Evolutionary conservation across 495 filamentous ascomycete species (phyloP).

Genomic region (Lepidopterella palustris): DNA sequence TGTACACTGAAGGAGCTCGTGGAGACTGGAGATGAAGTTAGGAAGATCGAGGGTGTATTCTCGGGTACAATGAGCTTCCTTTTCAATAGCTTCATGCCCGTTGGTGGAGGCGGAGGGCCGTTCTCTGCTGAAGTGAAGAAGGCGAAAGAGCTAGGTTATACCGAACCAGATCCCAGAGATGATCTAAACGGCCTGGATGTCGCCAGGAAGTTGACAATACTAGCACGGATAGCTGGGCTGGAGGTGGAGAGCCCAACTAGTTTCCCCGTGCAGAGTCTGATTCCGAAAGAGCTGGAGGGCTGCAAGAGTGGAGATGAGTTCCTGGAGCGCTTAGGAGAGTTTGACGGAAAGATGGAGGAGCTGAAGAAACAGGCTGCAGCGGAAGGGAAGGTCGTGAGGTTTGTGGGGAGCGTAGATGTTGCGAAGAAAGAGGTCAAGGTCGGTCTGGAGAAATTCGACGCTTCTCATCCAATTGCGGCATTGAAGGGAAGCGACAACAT

Average conservation of each 20-base stretch:
- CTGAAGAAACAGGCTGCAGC: slow-evolving; percentile 69
- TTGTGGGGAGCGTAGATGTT: slow-evolving; percentile 88
- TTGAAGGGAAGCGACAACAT: slow-evolving; percentile 97
- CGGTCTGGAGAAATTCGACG: slow-evolving; percentile 65
- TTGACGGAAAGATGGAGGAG: slow-evolving; percentile 77
- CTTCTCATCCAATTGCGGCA: slow-evolving; percentile 70
- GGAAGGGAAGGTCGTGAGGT: slow-evolving; percentile 86
- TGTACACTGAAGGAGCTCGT: slow-evolving; percentile 85
- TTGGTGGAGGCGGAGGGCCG: slow-evolving; percentile 45
- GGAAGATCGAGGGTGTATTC: slow-evolving; percentile 90
- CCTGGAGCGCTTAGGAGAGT: slow-evolving; percentile 64
- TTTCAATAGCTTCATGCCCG: slow-evolving; percentile 80
- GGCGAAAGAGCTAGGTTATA: slow-evolving; percentile 92
- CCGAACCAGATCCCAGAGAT: slow-evolving; percentile 92
- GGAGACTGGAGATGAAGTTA: slow-evolving; percentile 80
- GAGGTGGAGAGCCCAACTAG: slow-evolving; percentile 67
- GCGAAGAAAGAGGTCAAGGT: slow-evolving; percentile 70
- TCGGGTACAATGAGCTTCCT: slow-evolving; percentile 93
- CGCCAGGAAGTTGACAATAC: slow-evolving; percentile 90
- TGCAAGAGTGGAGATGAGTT: slow-evolving; percentile 72
- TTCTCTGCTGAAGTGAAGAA: slow-evolving; percentile 85
- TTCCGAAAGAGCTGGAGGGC: slow-evolving; percentile 75
- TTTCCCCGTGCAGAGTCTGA: slow-evolving; percentile 88
- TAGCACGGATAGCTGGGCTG: slow-evolving; percentile 76
- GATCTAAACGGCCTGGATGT: slow-evolving; percentile 96